phyloP scores from a whole-genome alignment of 495 filamentous ascomycete genomes.

The Aspergillus kassunensis region DNA sequence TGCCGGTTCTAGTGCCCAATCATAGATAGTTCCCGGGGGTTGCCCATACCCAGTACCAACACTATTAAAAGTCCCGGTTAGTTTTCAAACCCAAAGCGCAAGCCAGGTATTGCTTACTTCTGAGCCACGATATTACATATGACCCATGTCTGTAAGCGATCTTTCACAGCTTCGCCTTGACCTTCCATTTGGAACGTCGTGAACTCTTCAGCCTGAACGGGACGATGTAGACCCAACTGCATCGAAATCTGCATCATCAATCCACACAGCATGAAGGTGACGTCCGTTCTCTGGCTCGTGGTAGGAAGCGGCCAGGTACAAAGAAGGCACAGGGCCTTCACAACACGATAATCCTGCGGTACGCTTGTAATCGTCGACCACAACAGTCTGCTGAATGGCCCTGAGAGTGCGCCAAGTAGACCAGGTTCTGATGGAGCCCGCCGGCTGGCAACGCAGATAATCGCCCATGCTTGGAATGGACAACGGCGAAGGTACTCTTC shows the following conservation, averaged over 20 bases:
- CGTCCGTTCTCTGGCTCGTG: constrained; percentile 78
- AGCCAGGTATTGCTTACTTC: constrained; percentile 40
- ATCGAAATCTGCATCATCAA: constrained; percentile 95
- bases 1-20: constrained; percentile 72
- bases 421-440: constrained; percentile 63
- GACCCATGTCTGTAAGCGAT: constrained; percentile 85
- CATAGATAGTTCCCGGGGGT: constrained; percentile 78
- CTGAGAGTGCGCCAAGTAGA: constrained; percentile 66
- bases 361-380: constrained; percentile 80
- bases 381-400: constrained; percentile 67
- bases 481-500: constrained; percentile 73
- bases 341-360: constrained; percentile 79
- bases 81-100: constrained; percentile 16
- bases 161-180: constrained; percentile 77
- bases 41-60: constrained; percentile 90
- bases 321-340: constrained; percentile 84
- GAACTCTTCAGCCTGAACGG: constrained; percentile 88
- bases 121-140: constrained; percentile 91
- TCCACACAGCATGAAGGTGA: constrained; percentile 84
- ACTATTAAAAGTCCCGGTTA: constrained; percentile 30
- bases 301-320: constrained; percentile 92
- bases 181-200: constrained; percentile 76
- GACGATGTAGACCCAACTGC: constrained; percentile 84
- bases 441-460: constrained; percentile 76
- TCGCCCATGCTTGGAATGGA: constrained; percentile 80